Percentiles rank a stretch among this genome's conserved stretches.
Evolutionary conservation across 805 yeast genomes (phyloP).

Genomic region (Candida broadrunensis): DNA sequence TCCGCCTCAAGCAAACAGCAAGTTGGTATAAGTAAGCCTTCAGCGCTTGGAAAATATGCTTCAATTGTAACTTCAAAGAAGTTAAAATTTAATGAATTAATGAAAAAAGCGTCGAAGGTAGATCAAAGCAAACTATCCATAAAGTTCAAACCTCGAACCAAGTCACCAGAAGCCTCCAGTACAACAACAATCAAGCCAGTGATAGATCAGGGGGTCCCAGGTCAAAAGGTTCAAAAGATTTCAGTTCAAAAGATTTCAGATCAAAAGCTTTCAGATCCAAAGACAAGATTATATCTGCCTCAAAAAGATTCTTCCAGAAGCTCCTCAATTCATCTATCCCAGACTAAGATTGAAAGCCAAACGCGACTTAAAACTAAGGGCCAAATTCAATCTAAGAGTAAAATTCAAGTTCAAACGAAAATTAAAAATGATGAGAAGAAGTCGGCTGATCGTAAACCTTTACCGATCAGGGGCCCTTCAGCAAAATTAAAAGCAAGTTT

Average conservation of each 20-base stretch:
- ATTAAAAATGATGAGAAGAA: slow-evolving; percentile 3
- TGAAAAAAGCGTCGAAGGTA: slow-evolving; percentile 64
- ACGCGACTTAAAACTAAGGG: too few species aligned
- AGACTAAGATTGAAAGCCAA: too few species aligned
- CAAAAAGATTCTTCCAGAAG: too few species aligned
- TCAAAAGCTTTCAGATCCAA: too few species aligned
- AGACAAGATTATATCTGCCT: too few species aligned
- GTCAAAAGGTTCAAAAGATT: too few species aligned
- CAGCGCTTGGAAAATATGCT: too few species aligned
- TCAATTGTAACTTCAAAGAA: slow-evolving; percentile 30
- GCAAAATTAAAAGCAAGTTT: slow-evolving; percentile 48
- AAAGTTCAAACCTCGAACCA: slow-evolving; percentile 35
- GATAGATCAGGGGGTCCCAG: too few species aligned
- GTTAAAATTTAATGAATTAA: slow-evolving; percentile 61
- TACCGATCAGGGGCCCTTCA: slow-evolving; percentile 58
- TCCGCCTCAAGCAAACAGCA: not conserved
- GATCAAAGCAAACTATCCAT: slow-evolving; percentile 45
- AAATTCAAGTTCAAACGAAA: not conserved
- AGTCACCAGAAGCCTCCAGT: slow-evolving; percentile 25
- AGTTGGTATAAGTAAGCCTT: not conserved
- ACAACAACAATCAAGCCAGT: too few species aligned
- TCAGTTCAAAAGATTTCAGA: too few species aligned
- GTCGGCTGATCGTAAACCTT: slow-evolving; percentile 14
- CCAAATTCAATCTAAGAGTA: too few species aligned
- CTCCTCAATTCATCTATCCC: too few species aligned